Percentiles rank a stretch among this genome's conserved stretches.
Conservation (phyloP, 2,329 filamentous ascomycete genomes). For the Colletotrichum sp. region DNA sequence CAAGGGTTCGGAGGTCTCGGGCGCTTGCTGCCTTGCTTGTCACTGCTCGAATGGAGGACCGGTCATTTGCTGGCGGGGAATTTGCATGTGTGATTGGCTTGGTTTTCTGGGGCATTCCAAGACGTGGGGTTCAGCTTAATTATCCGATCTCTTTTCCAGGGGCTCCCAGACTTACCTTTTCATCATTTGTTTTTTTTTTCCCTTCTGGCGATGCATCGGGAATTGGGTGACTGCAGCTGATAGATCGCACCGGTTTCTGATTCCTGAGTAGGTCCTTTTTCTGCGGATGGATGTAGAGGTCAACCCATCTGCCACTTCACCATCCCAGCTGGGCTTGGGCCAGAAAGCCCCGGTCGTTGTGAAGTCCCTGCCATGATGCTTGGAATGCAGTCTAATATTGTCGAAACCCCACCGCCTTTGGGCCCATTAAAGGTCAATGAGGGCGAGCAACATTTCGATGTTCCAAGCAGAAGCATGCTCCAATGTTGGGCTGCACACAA, state of each 20-base stretch:
- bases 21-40: not conserved
- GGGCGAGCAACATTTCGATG: not conserved
- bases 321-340: not conserved
- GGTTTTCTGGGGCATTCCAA: not conserved
- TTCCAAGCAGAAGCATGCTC: not conserved
- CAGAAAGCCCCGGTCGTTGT: not conserved
- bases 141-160: not conserved
- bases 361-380: not conserved
- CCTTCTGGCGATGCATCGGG: not conserved
- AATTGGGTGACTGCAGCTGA: not conserved
- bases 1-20: conserved; percentile 19
- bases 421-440: not conserved
- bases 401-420: not conserved
- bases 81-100: not conserved
- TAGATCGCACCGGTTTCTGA: not conserved
- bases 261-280: not conserved
- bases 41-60: not conserved
- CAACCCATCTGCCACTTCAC: not conserved
- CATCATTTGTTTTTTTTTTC: not conserved
- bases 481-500: not conserved
- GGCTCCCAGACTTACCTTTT: not conserved
- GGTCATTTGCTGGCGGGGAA: not conserved
- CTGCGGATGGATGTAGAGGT: not conserved
- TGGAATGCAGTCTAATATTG: not conserved
- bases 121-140: not conserved